A percentile compares a stretch with the other conserved stretches of the same genome.
These are phyloP conservation scores for Byssochlamys sp. DNA, from an alignment of 2,329 filamentous ascomycete genomes.

Conservation along the genomic window DNA sequence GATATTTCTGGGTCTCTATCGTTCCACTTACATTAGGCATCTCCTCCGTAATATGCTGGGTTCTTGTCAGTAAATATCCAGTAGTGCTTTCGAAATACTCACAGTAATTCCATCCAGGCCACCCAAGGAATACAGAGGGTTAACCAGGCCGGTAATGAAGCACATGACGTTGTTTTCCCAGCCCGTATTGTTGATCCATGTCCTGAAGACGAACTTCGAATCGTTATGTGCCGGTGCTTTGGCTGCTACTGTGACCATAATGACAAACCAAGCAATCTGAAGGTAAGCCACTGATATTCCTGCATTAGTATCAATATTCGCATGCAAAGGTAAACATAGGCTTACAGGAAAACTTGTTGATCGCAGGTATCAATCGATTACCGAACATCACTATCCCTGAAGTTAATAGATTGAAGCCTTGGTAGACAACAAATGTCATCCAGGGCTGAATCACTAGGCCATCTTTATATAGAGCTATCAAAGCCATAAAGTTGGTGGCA, in stretches of 20 bases:
- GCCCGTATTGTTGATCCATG: slow-evolving; percentile 46
- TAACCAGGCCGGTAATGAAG: slow-evolving; percentile 44
- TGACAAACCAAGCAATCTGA: slow-evolving; percentile 40
- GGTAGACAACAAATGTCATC: slow-evolving; percentile 39
- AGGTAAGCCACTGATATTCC: slow-evolving; percentile 32
- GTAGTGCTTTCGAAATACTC: neutral
- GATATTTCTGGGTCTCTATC: too few relatives aligned
- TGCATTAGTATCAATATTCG: neutral
- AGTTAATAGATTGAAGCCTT: slow-evolving; percentile 34
- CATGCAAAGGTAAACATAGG: neutral
- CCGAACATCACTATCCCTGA: slow-evolving; percentile 41
- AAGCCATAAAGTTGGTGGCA: slow-evolving; percentile 33
- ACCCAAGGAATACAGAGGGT: slow-evolving; percentile 39
- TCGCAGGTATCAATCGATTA: slow-evolving; percentile 34
- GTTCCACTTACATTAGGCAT: slow-evolving; percentile 38
- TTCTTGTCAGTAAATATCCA: neutral
- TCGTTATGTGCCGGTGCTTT: slow-evolving; percentile 38
- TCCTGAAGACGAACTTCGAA: slow-evolving; percentile 43
- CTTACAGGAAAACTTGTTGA: slow-evolving; percentile 37
- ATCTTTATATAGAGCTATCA: slow-evolving; percentile 35
- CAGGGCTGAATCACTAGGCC: slow-evolving; percentile 35
- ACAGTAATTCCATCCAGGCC: slow-evolving; percentile 40
- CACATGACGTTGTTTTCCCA: slow-evolving; percentile 43
- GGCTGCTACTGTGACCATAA: slow-evolving; percentile 41
- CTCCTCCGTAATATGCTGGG: slow-evolving; percentile 43